Base-by-base conservation (phyloP, 805 yeast species). In the Hanseniaspora valbyensis region DNA sequence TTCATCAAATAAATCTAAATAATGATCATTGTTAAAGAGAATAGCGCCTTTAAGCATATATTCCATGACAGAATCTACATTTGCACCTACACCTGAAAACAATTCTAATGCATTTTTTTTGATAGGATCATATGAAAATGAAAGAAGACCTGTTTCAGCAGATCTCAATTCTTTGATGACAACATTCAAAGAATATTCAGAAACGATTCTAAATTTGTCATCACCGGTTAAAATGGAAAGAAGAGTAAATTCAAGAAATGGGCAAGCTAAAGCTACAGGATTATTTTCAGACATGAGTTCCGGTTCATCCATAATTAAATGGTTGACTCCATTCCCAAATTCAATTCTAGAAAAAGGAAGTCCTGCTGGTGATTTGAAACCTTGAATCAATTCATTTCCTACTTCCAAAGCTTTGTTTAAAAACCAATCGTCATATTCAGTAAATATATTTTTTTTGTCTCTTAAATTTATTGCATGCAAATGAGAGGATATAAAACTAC, bases 11-110 rank as follows among this genome's bases (percentile, higher is more conserved):
- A 87, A 71, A 2, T 67, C 59, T 34, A 61, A 59, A 34, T 77
- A 65, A 12, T 70, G 67, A 13, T 68, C 68, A 56, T 82, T 83
- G 59, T 83, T 77, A 53, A 88, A 86, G 13, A 89, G 60, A 10
- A 89, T 73, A 2, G 88, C 69, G 19, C 80, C 78, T 61, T 89
- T 89, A 38, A 86, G 70, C 0, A 95, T 83, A 64, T 88, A 85
- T 60, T 89, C 97, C 61, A 81, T 89, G 59, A 85, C 85, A 0
- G 95, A 86, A 64, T 89, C 97, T 14, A 86, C 76, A 2, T 95
- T 83, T 0, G 96, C 96, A 2, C 97, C 96, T 9, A 84, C 72
- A 0, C 96, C 95, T 0, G 92, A 77, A 37, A 78, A 65, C 0
- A 72, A 61, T 51, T 81, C 81, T 37, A 69, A 65, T 77, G 85